phyloP scores from a whole-genome alignment of 495 filamentous ascomycete species.

The Neurospora terricola region DNA sequence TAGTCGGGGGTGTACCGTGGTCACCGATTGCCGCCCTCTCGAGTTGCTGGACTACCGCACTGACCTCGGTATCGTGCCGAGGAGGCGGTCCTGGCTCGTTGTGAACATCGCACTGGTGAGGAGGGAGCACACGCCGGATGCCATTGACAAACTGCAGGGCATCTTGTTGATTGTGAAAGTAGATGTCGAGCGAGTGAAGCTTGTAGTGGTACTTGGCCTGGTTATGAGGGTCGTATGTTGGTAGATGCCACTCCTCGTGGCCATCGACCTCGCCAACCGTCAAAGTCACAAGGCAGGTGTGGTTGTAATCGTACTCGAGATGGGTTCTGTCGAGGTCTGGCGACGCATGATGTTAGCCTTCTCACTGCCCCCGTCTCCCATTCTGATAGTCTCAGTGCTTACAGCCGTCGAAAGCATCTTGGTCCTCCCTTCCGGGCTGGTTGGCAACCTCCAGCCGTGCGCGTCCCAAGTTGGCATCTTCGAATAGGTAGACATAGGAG shows the following conservation, averaged over 20 bases:
- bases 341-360: neutral
- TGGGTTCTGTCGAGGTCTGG: constrained; percentile 54
- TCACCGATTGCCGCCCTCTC: constrained; percentile 65
- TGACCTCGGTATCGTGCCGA: constrained; percentile 43
- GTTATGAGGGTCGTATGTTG: constrained; percentile 57
- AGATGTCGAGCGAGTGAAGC: constrained; percentile 77
- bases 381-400: constrained; percentile 19
- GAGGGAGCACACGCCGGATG: constrained; percentile 48
- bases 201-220: constrained; percentile 63
- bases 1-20: constrained; percentile 20
- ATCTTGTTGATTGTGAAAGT: constrained; percentile 78
- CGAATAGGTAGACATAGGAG: constrained; percentile 82
- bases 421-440: constrained; percentile 71
- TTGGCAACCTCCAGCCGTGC: constrained; percentile 80
- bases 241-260: constrained; percentile 65
- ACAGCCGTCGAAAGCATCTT: constrained; percentile 85
- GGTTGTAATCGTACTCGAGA: constrained; percentile 65
- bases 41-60: constrained; percentile 73
- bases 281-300: constrained; percentile 66
- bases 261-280: constrained; percentile 52
- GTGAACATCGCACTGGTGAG: constrained; percentile 48
- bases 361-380: neutral
- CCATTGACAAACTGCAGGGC: constrained; percentile 62
- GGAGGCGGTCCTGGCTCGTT: constrained; percentile 44
- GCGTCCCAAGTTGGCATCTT: constrained; percentile 55